Evolutionary conservation across 1,284 basidiomycete species (phyloP).

Genomic region (Pseudozyma thailandica): DNA sequence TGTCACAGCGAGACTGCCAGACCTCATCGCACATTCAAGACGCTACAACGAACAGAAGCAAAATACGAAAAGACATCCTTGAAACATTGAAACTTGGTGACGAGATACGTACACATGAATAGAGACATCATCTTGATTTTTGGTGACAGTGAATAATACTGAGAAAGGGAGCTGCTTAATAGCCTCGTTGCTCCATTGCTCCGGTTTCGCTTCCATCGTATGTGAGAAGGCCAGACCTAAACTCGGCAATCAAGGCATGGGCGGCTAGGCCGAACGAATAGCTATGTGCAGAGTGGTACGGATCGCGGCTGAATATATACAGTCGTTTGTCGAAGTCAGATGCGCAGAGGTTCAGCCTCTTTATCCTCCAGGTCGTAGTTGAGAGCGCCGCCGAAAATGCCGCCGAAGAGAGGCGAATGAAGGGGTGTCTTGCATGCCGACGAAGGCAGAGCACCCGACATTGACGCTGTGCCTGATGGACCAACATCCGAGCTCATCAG

Average conservation of each 20-base stretch:
- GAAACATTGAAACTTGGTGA: not conserved
- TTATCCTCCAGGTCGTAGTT: slow-evolving; percentile 54
- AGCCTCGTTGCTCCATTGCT: no score
- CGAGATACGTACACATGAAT: slow-evolving; percentile 8
- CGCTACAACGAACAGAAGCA: not conserved
- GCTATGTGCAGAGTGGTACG: not conserved
- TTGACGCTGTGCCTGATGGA: slow-evolving; percentile 5
- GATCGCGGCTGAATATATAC: slow-evolving; percentile 1
- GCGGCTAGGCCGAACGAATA: not conserved
- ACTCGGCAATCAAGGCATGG: no score
- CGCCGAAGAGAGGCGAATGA: slow-evolving; percentile 59
- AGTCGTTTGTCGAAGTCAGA: slow-evolving; percentile 10
- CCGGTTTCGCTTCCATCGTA: no score
- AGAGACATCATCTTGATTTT: not conserved
- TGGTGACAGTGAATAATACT: not conserved
- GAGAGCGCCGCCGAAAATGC: slow-evolving; percentile 54
- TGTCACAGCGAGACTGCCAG: no score
- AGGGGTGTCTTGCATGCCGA: slow-evolving; percentile 58
- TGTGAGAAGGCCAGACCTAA: no score
- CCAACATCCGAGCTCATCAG: not conserved
- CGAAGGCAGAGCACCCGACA: slow-evolving; percentile 45
- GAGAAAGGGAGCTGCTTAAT: not conserved
- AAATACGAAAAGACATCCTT: not conserved
- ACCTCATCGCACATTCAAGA: no score
- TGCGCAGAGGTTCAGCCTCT: slow-evolving; percentile 46